phyloP scores from a whole-genome alignment of 805 yeast species.

The Diddensiella caesifluorescens region DNA sequence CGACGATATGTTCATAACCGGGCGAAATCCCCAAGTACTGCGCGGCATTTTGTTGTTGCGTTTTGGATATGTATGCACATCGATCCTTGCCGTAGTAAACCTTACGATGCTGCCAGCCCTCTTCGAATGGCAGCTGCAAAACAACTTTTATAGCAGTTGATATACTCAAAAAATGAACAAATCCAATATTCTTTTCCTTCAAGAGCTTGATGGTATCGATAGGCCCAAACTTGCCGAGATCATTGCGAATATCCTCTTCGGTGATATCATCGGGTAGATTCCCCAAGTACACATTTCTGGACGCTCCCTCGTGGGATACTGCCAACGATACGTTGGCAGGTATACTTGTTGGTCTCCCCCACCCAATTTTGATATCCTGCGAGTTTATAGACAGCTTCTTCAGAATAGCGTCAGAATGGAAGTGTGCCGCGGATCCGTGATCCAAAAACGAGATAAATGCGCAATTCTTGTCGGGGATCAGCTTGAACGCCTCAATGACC shows the following conservation, averaged over 20 bases:
- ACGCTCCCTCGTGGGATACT: slow-evolving; percentile 81
- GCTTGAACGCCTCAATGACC: slow-evolving; percentile 65
- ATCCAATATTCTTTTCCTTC: slow-evolving; percentile 68
- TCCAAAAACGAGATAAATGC: slow-evolving; percentile 88
- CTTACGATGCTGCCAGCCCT: slow-evolving; percentile 67
- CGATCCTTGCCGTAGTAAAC: slow-evolving; percentile 92
- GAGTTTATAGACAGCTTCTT: slow-evolving; percentile 76
- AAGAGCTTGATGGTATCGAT: slow-evolving; percentile 82
- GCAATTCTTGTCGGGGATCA: slow-evolving; percentile 80
- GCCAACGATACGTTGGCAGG: slow-evolving; percentile 70
- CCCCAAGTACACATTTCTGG: slow-evolving; percentile 90
- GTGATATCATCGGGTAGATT: slow-evolving; percentile 61
- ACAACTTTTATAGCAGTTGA: slow-evolving; percentile 84
- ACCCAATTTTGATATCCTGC: slow-evolving; percentile 79
- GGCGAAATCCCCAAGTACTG: slow-evolving; percentile 89
- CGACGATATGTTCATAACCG: slow-evolving; percentile 74
- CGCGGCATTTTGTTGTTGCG: slow-evolving; percentile 96
- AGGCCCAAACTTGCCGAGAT: slow-evolving; percentile 67
- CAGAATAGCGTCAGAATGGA: slow-evolving; percentile 89
- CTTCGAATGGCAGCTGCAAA: slow-evolving; percentile 55
- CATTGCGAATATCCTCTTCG: slow-evolving; percentile 61
- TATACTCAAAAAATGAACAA: slow-evolving; percentile 84
- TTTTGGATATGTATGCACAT: slow-evolving; percentile 82
- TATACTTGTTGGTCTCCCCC: slow-evolving; percentile 82
- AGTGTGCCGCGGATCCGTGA: slow-evolving; percentile 79